phyloP scores from a whole-genome alignment of 768 basidiomycete genomes.

The Tulasnella sp. region DNA sequence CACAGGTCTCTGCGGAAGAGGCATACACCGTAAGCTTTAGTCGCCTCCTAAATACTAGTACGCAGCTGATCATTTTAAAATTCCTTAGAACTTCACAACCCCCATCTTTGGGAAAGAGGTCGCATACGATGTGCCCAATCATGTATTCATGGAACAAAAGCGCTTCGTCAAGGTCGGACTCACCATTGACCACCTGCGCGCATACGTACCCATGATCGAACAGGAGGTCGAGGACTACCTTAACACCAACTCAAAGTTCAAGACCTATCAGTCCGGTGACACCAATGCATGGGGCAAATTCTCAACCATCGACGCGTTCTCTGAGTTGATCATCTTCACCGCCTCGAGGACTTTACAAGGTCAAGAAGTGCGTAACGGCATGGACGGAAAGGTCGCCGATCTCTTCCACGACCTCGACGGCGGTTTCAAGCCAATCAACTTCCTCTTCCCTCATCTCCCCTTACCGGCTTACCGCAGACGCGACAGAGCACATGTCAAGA shows the following conservation, averaged over 20 bases:
- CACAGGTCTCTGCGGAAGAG: slow-evolving; percentile 88
- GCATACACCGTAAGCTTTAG: slow-evolving; percentile 69
- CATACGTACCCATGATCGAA: slow-evolving; percentile 71
- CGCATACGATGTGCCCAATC: slow-evolving; percentile 94
- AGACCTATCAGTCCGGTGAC: slow-evolving; percentile 47
- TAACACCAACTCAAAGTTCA: slow-evolving; percentile 51
- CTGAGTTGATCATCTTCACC: slow-evolving; percentile 90
- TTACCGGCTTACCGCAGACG: slow-evolving; percentile 80
- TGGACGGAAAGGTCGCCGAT: slow-evolving; percentile 75
- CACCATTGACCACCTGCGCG: slow-evolving; percentile 78
- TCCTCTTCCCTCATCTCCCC: slow-evolving; percentile 88
- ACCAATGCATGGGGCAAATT: slow-evolving; percentile 70
- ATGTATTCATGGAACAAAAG: slow-evolving; percentile 97
- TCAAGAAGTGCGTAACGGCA: slow-evolving; percentile 62
- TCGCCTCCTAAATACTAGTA: background rate
- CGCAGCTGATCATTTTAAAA: too few relatives aligned
- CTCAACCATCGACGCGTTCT: slow-evolving; percentile 57
- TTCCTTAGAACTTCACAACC: slow-evolving; percentile 69
- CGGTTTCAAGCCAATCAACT: slow-evolving; percentile 92
- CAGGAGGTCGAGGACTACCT: slow-evolving; percentile 67
- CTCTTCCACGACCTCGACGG: slow-evolving; percentile 84
- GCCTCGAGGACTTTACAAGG: slow-evolving; percentile 92
- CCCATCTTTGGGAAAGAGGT: slow-evolving; percentile 97
- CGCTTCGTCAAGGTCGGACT: slow-evolving; percentile 95
- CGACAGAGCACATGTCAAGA: slow-evolving; percentile 82